These are phyloP conservation scores for Colletotrichum navitas DNA, from an alignment of 2,329 filamentous ascomycete species.

Conservation along the genomic window DNA sequence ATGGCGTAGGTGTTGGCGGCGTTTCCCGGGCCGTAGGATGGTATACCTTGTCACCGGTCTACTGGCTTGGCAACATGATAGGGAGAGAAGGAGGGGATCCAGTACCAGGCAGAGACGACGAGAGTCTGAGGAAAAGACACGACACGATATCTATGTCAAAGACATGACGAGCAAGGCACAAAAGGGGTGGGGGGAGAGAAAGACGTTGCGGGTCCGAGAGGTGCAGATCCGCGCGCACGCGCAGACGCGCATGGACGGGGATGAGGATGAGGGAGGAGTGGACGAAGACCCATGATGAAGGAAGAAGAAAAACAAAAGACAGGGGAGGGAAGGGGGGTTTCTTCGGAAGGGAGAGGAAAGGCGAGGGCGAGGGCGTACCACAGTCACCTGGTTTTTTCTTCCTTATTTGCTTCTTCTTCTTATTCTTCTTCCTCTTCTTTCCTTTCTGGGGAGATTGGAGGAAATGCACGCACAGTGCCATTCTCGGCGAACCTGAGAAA, in stretches of 20 bases:
- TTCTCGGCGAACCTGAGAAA: constrained; percentile 15
- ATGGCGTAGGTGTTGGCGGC: constrained; percentile 27
- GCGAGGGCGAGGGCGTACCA: neutral
- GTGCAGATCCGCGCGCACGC: constrained; percentile 5
- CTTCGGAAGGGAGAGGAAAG: neutral
- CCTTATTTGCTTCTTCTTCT: neutral
- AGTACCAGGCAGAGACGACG: constrained; percentile 16
- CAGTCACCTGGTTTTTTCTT: neutral
- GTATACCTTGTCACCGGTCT: constrained; percentile 4
- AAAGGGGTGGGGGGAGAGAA: neutral
- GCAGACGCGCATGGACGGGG: neutral
- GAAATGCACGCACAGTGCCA: constrained; percentile 27
- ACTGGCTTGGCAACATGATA: constrained; percentile 7
- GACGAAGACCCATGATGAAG: neutral
- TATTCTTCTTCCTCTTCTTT: neutral
- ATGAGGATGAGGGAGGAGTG: neutral
- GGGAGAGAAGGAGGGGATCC: neutral
- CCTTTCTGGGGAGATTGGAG: constrained; percentile 15
- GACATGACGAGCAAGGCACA: constrained; percentile 15
- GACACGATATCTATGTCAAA: neutral
- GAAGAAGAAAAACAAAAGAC: constrained; percentile 6
- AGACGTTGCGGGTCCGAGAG: constrained; percentile 1
- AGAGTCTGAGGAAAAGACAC: constrained; percentile 30
- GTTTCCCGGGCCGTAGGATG: constrained; percentile 1
- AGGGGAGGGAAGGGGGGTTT: neutral